A percentile compares a stretch with the other conserved stretches of the same genome.
These are phyloP conservation scores for Pythium aristosporum DNA, from an alignment of 352 stramenopile genomes.

Conservation along the genomic window DNA sequence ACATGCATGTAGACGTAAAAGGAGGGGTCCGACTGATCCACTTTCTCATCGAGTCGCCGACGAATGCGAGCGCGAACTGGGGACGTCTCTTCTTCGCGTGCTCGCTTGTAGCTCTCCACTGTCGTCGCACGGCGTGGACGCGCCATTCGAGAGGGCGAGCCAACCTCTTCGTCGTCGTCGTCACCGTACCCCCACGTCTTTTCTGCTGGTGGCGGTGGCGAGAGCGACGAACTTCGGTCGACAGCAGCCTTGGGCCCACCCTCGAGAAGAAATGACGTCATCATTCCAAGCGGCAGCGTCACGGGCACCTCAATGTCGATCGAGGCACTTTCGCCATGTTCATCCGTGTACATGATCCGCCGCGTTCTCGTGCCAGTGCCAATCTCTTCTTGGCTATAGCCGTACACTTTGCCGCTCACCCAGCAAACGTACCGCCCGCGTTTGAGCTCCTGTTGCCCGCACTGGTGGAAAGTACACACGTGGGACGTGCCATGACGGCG, in stretches of 20 bases:
- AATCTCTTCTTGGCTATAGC: slow-evolving; percentile 51
- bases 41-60: slow-evolving; percentile 46
- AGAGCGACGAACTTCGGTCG: slow-evolving; percentile 46
- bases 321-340: slow-evolving; percentile 42
- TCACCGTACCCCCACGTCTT: slow-evolving; percentile 40
- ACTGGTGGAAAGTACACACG: slow-evolving; percentile 77
- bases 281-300: slow-evolving; percentile 59
- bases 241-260: slow-evolving; percentile 28
- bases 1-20: slow-evolving; percentile 73
- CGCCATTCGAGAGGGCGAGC: slow-evolving; percentile 26
- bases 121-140: slow-evolving; percentile 19
- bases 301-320: slow-evolving; percentile 81
- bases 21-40: slow-evolving; percentile 48
- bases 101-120: slow-evolving; percentile 25
- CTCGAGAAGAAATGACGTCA: slow-evolving; percentile 63
- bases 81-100: slow-evolving; percentile 38
- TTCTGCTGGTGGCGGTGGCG: slow-evolving; percentile 53
- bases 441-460: slow-evolving; percentile 51
- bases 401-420: slow-evolving; percentile 65
- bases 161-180: slow-evolving; percentile 29
- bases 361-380: slow-evolving; percentile 65
- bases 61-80: slow-evolving; percentile 57
- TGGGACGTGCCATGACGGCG: slow-evolving; percentile 62
- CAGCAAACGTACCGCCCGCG: slow-evolving; percentile 67
- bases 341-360: slow-evolving; percentile 56